Base-by-base conservation (phyloP, 345 rosid species). In the Salix brachista region DNA sequence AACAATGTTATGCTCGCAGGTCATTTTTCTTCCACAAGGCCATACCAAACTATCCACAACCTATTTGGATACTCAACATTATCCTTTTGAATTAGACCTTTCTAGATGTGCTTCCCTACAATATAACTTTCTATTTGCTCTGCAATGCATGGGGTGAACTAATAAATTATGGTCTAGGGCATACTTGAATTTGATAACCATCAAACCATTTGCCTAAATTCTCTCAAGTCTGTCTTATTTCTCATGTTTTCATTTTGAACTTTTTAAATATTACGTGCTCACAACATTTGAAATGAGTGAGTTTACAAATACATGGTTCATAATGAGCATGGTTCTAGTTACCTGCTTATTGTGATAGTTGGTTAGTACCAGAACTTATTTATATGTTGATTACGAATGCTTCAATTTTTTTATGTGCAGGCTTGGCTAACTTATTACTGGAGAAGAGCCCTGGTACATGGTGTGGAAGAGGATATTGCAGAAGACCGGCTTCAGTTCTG, bases 381-480 rank as follows among this genome's bases (percentile, higher is more conserved):
- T 58, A 8, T 21, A 21, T 2, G 36, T 14, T 61, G 28, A 30
- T 11, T 41, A 12, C n/a, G 8, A 58, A 61, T 73, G 10, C 60
- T 14, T 64, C 26, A 42, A 54, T 67, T 69, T 67, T 69, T 9
- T 48, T 37, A 61, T 67, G 23, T 65, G 75, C 84, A 91, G 98
- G 95, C 98, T 69, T 94, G 98, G 97, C 77, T 91, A 68, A 75
- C 91, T 44, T 91, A 91, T 83, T 93, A 84, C 80, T 93, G 96
- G 97, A 86, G 89, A 86, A 88, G 96, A 85, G 93, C 93, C 76
- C 84, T 83, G 87, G 85, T 76, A 34, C 91, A 93, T 70, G 90
- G 85, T 16, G 86, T 91, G 64, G 96, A 93, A 84, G 89, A 87
- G 75, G 97, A 91, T 79, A 82, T 91, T 58, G 92, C 94, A 32